Percentiles rank a stretch among this genome's conserved stretches.
Evolutionary conservation across 2,329 filamentous ascomycete species (phyloP).

Genomic region (Xylaria sp.): DNA sequence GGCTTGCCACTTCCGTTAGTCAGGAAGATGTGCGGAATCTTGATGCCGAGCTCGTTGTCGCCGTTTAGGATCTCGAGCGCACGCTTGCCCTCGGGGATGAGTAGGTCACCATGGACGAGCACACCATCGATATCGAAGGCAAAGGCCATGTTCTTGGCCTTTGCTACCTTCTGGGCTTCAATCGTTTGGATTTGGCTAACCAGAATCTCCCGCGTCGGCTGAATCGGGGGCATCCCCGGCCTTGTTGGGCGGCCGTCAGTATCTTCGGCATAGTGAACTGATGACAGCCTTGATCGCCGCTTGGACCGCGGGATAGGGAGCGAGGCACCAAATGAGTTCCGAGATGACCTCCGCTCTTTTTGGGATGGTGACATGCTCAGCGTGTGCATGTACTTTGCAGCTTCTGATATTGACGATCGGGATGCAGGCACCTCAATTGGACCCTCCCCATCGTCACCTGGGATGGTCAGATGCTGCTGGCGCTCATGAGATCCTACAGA

Average conservation of each 20-base stretch:
- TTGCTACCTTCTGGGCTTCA: slow-evolving; percentile 70
- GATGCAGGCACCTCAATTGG: slow-evolving; percentile 77
- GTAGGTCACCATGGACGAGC: slow-evolving; percentile 75
- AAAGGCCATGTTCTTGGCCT: slow-evolving; percentile 83
- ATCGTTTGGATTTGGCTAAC: slow-evolving; percentile 77
- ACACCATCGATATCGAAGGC: slow-evolving; percentile 85
- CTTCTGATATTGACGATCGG: slow-evolving; percentile 74
- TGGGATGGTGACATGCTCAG: slow-evolving; percentile 74
- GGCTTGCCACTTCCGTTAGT: slow-evolving; percentile 80
- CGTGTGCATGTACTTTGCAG: slow-evolving; percentile 76
- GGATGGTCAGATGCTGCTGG: slow-evolving; percentile 50
- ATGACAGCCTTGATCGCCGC: slow-evolving; percentile 73
- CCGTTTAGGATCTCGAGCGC: slow-evolving; percentile 77
- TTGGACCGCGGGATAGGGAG: slow-evolving; percentile 78
- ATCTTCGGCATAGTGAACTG: slow-evolving; percentile 58
- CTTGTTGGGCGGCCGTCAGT: slow-evolving; percentile 58
- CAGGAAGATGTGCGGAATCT: slow-evolving; percentile 78
- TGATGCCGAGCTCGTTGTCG: slow-evolving; percentile 80
- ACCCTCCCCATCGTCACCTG: slow-evolving; percentile 57
- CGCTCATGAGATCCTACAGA: slow-evolving; percentile 36
- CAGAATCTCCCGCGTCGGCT: slow-evolving; percentile 73
- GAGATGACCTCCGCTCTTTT: slow-evolving; percentile 73
- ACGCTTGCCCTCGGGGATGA: slow-evolving; percentile 73
- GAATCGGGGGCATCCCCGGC: slow-evolving; percentile 67
- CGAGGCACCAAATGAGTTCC: slow-evolving; percentile 79